Percentiles rank a stretch among this genome's conserved stretches.
phyloP scores from a whole-genome alignment of 2,329 filamentous ascomycete species.

The Gnomoniopsis smithogilvyi region DNA sequence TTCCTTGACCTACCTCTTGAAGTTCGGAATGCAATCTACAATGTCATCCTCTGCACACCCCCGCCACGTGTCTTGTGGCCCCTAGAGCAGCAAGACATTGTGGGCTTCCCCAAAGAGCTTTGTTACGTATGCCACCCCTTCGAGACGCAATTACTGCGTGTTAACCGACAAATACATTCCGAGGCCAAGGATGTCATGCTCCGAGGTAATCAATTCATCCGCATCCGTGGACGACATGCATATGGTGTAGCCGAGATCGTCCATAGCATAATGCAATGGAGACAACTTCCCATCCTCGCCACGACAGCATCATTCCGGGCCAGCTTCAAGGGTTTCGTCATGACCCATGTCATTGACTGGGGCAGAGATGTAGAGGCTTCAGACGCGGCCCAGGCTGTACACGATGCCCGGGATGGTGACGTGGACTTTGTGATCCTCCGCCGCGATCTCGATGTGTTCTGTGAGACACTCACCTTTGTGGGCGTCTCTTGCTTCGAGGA shows the following conservation, averaged over 20 bases:
- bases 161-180: conserved; percentile 1
- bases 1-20: conserved; percentile 3
- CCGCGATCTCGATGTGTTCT: conserved; percentile 3
- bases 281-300: neutral
- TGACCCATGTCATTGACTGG: conserved; percentile 2
- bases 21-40: neutral
- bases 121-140: neutral
- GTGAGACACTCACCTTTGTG: neutral
- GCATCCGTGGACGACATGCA: neutral
- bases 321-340: conserved; percentile 1
- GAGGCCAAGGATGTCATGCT: conserved; percentile 9
- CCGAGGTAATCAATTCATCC: conserved; percentile 6
- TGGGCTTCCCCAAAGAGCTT: neutral
- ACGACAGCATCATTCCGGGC: neutral
- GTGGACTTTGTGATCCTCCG: conserved; percentile 1
- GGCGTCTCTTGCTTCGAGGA: neutral
- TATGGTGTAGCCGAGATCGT: neutral
- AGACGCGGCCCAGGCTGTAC: too few relatives aligned
- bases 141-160: neutral
- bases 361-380: neutral
- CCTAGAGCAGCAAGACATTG: conserved; percentile 6
- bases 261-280: neutral
- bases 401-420: neutral
- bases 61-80: neutral
- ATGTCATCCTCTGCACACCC: conserved; percentile 2